These are phyloP conservation scores for Arabidopsis thaliana DNA, from an alignment of 345 rosid species.

Conservation along the genomic window TAIR10.1 NC_003070.9:7835001-7835500, in stretches of 20 bases:
- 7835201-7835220: no score
- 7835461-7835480: not conserved
- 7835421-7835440: not conserved
- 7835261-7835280: no score
- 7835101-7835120: not conserved
- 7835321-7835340: not conserved
- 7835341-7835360: not conserved
- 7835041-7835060: slow-evolving; percentile 21
- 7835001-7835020: slow-evolving; percentile 28
- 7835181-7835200: no score
- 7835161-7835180: not conserved
- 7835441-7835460: not conserved
- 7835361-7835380: not conserved
- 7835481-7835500: not conserved
- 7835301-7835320: no score
- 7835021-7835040: slow-evolving; percentile 36
- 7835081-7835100: not conserved
- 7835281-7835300: no score
- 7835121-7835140: not conserved
- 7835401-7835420: not conserved
- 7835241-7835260: no score
- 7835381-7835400: not conserved
- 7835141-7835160: not conserved
- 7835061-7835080: not conserved
- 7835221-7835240: no score